Evolutionary conservation across 441 rosid species (phyloP).

Genomic region (Mallotus japonicus): DNA sequence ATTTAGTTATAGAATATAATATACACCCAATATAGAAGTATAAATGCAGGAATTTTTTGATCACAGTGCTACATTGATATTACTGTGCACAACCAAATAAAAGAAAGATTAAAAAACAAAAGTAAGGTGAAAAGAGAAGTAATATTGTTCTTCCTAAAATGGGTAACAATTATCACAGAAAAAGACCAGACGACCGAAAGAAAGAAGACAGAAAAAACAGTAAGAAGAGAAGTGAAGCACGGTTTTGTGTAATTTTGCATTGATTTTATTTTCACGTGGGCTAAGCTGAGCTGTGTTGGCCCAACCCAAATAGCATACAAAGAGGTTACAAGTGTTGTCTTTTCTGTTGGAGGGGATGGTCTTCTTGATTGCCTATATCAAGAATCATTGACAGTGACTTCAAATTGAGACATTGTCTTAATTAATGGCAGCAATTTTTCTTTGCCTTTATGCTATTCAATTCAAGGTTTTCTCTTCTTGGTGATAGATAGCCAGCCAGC

Average conservation of each 20-base stretch:
- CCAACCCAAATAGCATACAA: constrained; percentile 3
- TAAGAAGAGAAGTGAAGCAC: not conserved
- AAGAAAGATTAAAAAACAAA: not conserved
- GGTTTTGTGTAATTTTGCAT: not conserved
- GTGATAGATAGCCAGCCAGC: not conserved
- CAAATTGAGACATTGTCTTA: constrained; percentile 4
- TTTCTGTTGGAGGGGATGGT: not conserved
- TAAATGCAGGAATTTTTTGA: not conserved
- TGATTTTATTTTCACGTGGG: constrained; percentile 14
- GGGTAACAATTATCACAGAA: not conserved
- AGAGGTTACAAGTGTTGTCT: constrained; percentile 3
- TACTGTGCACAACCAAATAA: not conserved
- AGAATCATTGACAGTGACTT: not conserved
- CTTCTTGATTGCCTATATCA: constrained; percentile 13
- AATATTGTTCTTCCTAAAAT: constrained; percentile 10
- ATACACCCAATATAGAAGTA: too few relatives aligned
- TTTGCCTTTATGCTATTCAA: constrained; percentile 6
- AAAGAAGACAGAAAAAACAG: not conserved
- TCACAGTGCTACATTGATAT: not conserved
- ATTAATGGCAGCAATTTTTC: not conserved
- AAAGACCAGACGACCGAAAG: not conserved
- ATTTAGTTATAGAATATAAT: too few relatives aligned
- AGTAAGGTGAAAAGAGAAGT: not conserved
- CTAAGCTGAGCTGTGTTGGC: constrained; percentile 4
- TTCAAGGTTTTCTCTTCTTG: not conserved